Evolutionary conservation across 495 filamentous ascomycete genomes (phyloP).

Genomic region (Annulohypoxylon stygium): DNA sequence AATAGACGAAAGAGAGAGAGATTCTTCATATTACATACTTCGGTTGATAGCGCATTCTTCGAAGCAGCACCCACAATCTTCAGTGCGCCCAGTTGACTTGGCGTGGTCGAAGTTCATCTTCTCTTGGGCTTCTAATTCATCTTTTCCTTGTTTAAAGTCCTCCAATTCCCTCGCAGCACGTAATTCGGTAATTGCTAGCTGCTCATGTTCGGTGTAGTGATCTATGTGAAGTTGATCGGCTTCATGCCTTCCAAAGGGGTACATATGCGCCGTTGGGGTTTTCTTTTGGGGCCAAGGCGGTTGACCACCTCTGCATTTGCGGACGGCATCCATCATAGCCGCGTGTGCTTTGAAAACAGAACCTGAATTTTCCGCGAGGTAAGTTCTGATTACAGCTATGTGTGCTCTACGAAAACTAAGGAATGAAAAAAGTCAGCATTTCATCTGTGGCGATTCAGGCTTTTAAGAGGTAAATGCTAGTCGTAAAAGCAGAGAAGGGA

Average conservation of each 20-base stretch:
- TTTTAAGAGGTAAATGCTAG: not conserved
- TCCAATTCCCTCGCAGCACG: constrained; percentile 43
- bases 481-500: not conserved
- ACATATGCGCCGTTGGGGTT: constrained; percentile 7
- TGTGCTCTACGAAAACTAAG: constrained; percentile 42
- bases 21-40: constrained; percentile 35
- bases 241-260: constrained; percentile 17
- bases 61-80: constrained; percentile 80
- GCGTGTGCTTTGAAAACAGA: constrained; percentile 52
- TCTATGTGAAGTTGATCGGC: constrained; percentile 22
- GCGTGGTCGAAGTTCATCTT: constrained; percentile 60
- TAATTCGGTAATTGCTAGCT: constrained; percentile 51
- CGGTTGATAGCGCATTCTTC: constrained; percentile 72
- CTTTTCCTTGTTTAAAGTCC: constrained; percentile 32
- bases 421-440: constrained; percentile 13
- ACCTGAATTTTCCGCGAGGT: constrained; percentile 11
- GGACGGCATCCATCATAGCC: constrained; percentile 42
- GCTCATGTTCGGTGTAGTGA: constrained; percentile 13
- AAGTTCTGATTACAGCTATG: constrained; percentile 7
- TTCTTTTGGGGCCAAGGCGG: constrained; percentile 47
- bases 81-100: constrained; percentile 62
- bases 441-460: not conserved
- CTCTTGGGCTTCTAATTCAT: constrained; percentile 53
- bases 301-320: constrained; percentile 24
- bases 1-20: not conserved